These are phyloP conservation scores for Ogataea zsoltii DNA, from an alignment of 805 yeast genomes.

Conservation along the genomic window DNA sequence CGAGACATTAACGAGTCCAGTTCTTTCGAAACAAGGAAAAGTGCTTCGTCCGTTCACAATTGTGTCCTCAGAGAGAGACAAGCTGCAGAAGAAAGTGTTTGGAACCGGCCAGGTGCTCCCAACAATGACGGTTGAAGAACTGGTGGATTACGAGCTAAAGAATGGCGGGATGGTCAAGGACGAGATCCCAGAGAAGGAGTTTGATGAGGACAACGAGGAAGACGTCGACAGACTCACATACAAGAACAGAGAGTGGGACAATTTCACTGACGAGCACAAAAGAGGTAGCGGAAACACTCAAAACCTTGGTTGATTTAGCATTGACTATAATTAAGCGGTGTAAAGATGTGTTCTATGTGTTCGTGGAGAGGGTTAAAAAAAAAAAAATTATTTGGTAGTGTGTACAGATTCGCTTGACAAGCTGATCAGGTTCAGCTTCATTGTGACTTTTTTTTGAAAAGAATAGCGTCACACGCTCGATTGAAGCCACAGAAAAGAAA, in stretches of 20 bases:
- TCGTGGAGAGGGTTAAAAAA: neutral
- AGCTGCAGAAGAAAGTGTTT: constrained; percentile 63
- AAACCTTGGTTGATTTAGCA: constrained; percentile 49
- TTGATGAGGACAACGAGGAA: constrained; percentile 63
- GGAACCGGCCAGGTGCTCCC: constrained; percentile 95
- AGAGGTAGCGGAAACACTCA: constrained; percentile 88
- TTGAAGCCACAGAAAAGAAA: neutral
- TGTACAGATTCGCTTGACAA: neutral
- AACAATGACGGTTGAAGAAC: constrained; percentile 92
- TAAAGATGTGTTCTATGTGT: neutral
- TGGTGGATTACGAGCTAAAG: constrained; percentile 78
- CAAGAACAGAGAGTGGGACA: constrained; percentile 88
- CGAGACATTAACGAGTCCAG: constrained; percentile 50
- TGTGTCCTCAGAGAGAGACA: constrained; percentile 51
- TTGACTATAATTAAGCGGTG: neutral
- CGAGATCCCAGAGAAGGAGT: constrained; percentile 43
- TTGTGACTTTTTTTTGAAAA: neutral
- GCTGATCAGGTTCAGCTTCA: neutral
- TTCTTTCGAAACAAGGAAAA: constrained; percentile 72
- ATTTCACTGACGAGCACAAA: constrained; percentile 81
- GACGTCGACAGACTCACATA: constrained; percentile 66
- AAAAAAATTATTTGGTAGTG: neutral
- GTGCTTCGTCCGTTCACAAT: constrained; percentile 84
- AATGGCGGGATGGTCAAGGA: constrained; percentile 76
- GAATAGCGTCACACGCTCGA: neutral